Evolutionary conservation across 1,139 yeast genomes (phyloP), one percentile per base, ranked within the genome.

Genomic region (Suhomyces coccinellae): DNA sequence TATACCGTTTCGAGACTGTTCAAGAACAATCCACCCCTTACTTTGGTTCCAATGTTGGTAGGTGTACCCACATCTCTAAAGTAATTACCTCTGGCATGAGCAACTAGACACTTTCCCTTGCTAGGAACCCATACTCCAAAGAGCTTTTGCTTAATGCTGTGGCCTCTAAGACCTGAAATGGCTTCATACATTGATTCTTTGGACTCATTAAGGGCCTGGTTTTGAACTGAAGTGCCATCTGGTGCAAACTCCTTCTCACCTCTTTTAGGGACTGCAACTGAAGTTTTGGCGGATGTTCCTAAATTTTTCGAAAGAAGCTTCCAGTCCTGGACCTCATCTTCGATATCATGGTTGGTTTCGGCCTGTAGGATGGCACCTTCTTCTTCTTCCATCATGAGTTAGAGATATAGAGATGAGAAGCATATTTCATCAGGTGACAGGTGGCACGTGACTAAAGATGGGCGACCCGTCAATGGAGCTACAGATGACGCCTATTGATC

Each of bases 241-340:
- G 96, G 97, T 49, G 83, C 96, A 54, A 83, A 86, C 52, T 88
- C 97, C 62, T 91, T 91, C 48, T 83, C 93, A 2, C 97, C 97
- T 50, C 93, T 64, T 43, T 56, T 59, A 31, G 66, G 65, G 2
- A 62, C 51, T 9, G 56, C 37, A 31, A 51, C 17, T 3, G 43
- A 13, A 2, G 48, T 38, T 10, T 43, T 34, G 13, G 42, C 14
- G 20, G 28, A 22, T 3, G 45, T 28, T 0, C 39, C 47, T 10
- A 44, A 29, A n/a, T 34, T 34, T 36, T 47, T 47, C 54, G 58
- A 56, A 29, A 82, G 61, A 34, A 66, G 58, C 33, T 81, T 68
- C 93, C 95, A 86, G 59, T 88, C 95, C 51, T 80, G 89, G 17
- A 76, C 69, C 46, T 80, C 85, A 49, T 86, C 95, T 37, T 82